Base-by-base conservation (phyloP, 169 alveolate genomes). In the Babesia ovis region DNA sequence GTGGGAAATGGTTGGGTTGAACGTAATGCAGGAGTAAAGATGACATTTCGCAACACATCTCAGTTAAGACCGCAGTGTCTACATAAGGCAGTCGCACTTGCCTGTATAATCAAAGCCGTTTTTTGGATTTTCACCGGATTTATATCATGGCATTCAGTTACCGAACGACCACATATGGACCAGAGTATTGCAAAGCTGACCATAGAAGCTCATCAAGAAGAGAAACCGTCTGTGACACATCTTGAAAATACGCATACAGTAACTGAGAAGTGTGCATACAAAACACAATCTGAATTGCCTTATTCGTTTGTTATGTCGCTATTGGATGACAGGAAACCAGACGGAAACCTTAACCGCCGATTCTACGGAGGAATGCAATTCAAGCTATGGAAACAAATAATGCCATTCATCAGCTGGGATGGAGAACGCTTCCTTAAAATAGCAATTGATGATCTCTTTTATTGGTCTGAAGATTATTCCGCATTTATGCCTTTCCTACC, bases 401-500 rank as follows among this genome's bases (percentile, higher is more conserved):
- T 80, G n/a, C 84, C 88, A 34, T 80, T 59, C 51, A 8, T 68
- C n/a, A 62, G 75, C 61, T 80, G 77, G 76, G 93, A 89, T 53
- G 90, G 89, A n/a, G 93, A 89, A 55, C 73, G 88, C 50, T 64
- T 89, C 54, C 72, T 89, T 34, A 81, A 80, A 42, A 62, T 76
- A 16, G 73, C 91, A 23, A 55, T 79, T 12, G 86, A 89, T 54
- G 80, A 77, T 16, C 67, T 86, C 8, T 84, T 77, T 31, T 89
- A 89, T 67, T 29, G 57, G n/a, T 68, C 66, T 55, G 91, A 84
- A 66, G 90, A 89, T 31, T 77, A 82, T 34, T 75, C 77, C 37
- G 91, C 93, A 1, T 89, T 89, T 80, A 82, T 89, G 59, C 93
- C 93, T 11, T 43, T 86, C 62, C 67, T 84, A 14, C 91, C 93